Conservation (phyloP, 2,329 filamentous ascomycete genomes). For the Cercospora zeina region DNA sequence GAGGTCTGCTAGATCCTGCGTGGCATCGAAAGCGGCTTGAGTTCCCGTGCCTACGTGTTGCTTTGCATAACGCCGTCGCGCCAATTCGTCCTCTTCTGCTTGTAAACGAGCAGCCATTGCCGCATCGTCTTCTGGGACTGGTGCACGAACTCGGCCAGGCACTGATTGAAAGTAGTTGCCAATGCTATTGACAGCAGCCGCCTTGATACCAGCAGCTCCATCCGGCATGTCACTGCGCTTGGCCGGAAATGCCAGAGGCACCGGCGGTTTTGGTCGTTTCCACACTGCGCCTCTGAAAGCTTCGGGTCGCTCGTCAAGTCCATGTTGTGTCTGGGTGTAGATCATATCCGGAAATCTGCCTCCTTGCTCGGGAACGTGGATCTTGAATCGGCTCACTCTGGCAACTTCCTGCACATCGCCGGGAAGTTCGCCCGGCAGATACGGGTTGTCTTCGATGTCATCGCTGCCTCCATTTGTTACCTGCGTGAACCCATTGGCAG, state of each 20-base stretch:
- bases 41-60: constrained; percentile 12
- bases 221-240: constrained; percentile 10
- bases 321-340: constrained; percentile 48
- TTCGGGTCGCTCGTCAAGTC: constrained; percentile 45
- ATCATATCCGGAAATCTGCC: constrained; percentile 46
- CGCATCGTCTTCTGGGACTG: constrained; percentile 31
- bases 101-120: constrained; percentile 36
- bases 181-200: constrained; percentile 18
- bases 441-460: constrained; percentile 29
- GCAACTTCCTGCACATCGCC: constrained; percentile 29
- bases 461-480: constrained; percentile 19
- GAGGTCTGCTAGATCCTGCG: constrained; percentile 53
- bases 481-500: constrained; percentile 13
- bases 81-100: constrained; percentile 34
- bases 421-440: constrained; percentile 34
- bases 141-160: constrained; percentile 3
- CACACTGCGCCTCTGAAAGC: constrained; percentile 51
- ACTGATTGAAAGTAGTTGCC: constrained; percentile 26
- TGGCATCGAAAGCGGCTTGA: constrained; percentile 18
- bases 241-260: constrained; percentile 7
- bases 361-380: constrained; percentile 46
- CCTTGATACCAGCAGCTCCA: not conserved
- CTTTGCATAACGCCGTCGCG: constrained; percentile 11
- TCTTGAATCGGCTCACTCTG: constrained; percentile 45
- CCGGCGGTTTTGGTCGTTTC: constrained; percentile 42